A percentile compares a stretch with the other conserved stretches of the same genome.
phyloP scores from a whole-genome alignment of 352 stramenopile genomes.

The Pythium apleroticum region DNA sequence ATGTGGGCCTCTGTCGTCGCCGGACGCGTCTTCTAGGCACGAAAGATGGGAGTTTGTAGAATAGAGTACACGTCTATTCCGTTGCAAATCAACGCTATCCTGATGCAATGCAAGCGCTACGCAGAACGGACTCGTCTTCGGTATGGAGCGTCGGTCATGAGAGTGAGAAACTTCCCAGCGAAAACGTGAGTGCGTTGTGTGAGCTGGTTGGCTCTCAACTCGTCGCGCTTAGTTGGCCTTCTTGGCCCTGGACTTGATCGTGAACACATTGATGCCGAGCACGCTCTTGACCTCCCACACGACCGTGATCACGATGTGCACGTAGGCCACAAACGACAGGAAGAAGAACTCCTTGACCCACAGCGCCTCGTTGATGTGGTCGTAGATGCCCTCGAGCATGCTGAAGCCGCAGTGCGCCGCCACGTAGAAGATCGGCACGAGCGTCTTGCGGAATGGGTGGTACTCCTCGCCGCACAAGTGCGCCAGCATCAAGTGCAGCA shows the following conservation, averaged over 20 bases:
- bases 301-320: constrained; percentile 87
- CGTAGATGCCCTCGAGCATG: constrained; percentile 82
- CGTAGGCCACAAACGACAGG: constrained; percentile 78
- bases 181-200: constrained; percentile 13
- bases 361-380: constrained; percentile 77
- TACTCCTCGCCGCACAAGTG: constrained; percentile 88
- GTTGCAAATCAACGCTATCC: not conserved
- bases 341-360: constrained; percentile 90
- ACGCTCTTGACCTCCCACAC: constrained; percentile 88
- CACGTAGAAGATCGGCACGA: constrained; percentile 89
- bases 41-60: not conserved
- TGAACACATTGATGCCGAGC: constrained; percentile 80
- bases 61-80: constrained; percentile 18
- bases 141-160: constrained; percentile 9
- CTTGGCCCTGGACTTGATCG: constrained; percentile 45
- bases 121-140: constrained; percentile 26
- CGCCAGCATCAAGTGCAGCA: constrained; percentile 89
- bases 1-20: constrained; percentile 83
- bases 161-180: constrained; percentile 10
- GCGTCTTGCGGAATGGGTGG: constrained; percentile 88
- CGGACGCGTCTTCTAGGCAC: constrained; percentile 67
- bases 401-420: constrained; percentile 80
- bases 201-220: not conserved
- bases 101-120: constrained; percentile 3
- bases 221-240: constrained; percentile 14